These are phyloP conservation scores for Sugiyamaella mastotermitis DNA, from an alignment of 805 yeast genomes.

Conservation along the genomic window DNA sequence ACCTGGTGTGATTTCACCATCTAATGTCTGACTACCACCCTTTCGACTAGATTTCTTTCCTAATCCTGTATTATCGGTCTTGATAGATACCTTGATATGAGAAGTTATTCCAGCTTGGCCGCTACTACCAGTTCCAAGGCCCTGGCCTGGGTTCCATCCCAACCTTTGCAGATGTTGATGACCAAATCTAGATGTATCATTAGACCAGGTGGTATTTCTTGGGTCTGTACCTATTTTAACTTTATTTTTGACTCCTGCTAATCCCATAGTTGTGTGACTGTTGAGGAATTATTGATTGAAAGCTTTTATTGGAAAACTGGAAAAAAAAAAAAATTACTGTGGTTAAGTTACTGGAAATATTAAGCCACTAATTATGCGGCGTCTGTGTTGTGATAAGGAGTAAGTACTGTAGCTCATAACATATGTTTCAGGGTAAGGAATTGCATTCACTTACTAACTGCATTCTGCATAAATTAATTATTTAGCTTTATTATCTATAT, in stretches of 20 bases:
- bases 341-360: too few species aligned
- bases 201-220: constrained; percentile 90
- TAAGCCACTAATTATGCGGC: too few species aligned
- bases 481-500: too few species aligned
- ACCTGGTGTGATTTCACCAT: constrained; percentile 80
- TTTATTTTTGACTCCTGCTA: constrained; percentile 61
- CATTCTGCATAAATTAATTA: too few species aligned
- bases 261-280: constrained; percentile 26
- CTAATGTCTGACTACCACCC: constrained; percentile 43
- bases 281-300: too few species aligned
- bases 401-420: too few species aligned
- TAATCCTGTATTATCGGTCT: constrained; percentile 78
- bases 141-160: constrained; percentile 93
- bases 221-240: constrained; percentile 91
- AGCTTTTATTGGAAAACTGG: too few species aligned
- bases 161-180: constrained; percentile 72
- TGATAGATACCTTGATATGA: constrained; percentile 76
- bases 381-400: too few species aligned
- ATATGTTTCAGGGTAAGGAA: too few species aligned
- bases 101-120: constrained; percentile 54
- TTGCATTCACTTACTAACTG: too few species aligned
- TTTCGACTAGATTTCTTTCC: constrained; percentile 55
- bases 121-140: constrained; percentile 57
- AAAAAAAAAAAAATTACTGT: too few species aligned
- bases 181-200: constrained; percentile 66